phyloP scores from a whole-genome alignment of 108 stramenopile species.

The Nitzschia sp. region DNA sequence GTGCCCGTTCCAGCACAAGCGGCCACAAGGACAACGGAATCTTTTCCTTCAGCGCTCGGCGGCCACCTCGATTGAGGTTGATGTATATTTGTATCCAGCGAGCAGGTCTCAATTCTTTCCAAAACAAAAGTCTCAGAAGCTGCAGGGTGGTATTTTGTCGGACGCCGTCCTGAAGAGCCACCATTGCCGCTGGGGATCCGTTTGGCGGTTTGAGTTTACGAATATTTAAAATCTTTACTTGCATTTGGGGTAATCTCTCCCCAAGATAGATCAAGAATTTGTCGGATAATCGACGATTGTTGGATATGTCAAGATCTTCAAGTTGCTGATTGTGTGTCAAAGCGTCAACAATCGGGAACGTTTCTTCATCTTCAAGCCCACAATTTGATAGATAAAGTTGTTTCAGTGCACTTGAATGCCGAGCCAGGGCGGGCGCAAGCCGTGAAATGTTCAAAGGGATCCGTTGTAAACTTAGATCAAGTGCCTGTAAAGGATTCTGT shows the following conservation, averaged over 20 bases:
- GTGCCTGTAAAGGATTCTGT: neutral
- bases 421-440: neutral
- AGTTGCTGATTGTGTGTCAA: neutral
- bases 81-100: neutral
- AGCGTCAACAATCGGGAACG: neutral
- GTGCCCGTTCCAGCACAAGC: conserved; percentile 8
- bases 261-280: neutral
- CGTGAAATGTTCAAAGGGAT: neutral
- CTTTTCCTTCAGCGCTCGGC: neutral
- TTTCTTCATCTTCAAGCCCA: neutral
- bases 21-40: conserved; percentile 18
- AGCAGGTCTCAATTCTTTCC: neutral
- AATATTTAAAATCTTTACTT: neutral
- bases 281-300: neutral
- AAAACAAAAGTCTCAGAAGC: neutral
- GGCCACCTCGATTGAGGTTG: conserved; percentile 16
- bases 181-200: neutral
- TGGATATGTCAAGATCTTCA: neutral
- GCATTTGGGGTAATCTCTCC: neutral
- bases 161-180: neutral
- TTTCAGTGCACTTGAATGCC: neutral
- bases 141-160: neutral
- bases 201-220: neutral
- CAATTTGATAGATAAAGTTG: neutral
- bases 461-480: neutral